Conservation (phyloP, 495 filamentous ascomycete species). For the Lindgomyces ingoldianus region DNA sequence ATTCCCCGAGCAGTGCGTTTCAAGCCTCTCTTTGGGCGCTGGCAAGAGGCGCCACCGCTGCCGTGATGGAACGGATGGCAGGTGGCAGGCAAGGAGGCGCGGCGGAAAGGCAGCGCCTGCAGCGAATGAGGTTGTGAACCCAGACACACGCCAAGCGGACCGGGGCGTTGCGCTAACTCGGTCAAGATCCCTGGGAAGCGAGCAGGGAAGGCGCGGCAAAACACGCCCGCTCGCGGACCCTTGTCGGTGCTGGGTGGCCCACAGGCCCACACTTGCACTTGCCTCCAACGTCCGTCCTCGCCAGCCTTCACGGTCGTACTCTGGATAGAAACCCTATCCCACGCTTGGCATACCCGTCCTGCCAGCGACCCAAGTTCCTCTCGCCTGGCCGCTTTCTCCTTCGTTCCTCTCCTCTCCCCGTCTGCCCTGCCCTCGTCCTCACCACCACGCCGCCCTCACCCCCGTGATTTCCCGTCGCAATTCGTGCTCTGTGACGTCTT, state of each 20-base stretch:
- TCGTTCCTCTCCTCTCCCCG: background rate
- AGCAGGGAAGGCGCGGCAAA: background rate
- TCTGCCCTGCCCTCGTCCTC: background rate
- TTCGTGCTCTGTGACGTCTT: background rate
- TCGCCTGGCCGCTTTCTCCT: slow-evolving; percentile 2
- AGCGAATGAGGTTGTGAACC: background rate
- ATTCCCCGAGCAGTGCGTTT: slow-evolving; percentile 10
- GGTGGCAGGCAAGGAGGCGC: slow-evolving; percentile 19
- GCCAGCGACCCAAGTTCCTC: background rate
- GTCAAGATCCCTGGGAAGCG: background rate
- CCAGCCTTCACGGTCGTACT: background rate
- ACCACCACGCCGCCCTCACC: background rate
- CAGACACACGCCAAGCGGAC: background rate
- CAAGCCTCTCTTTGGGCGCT: background rate
- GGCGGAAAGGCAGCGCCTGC: background rate
- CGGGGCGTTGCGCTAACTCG: no score
- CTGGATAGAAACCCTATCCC: background rate
- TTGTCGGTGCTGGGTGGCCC: no score
- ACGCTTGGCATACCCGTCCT: background rate
- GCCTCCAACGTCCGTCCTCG: background rate
- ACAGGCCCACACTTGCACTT: background rate
- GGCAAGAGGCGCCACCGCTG: no score
- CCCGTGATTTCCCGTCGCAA: background rate
- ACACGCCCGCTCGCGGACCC: background rate
- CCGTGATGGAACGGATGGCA: no score